A percentile compares a stretch with the other conserved stretches of the same genome.
These are phyloP conservation scores for Tylopilus sp. DNA, from an alignment of 1,284 basidiomycete genomes.

Conservation along the genomic window DNA sequence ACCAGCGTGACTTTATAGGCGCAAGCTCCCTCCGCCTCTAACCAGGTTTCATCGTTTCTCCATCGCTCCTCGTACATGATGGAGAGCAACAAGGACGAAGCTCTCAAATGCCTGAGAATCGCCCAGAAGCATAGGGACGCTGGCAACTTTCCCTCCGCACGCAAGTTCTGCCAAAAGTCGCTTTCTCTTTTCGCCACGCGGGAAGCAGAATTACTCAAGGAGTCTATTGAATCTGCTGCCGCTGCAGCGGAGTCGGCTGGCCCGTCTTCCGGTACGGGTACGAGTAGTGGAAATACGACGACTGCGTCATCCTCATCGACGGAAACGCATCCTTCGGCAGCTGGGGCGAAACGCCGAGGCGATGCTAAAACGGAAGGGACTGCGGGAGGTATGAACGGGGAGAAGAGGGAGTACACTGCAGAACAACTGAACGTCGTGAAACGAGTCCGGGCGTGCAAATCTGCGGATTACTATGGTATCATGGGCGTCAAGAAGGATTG, in stretches of 20 bases:
- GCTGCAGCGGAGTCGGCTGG: conserved; percentile 36
- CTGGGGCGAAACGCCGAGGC: conserved; percentile 58
- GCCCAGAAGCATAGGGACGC: conserved; percentile 71
- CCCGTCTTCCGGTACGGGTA: conserved; percentile 28
- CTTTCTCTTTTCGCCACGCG: conserved; percentile 80
- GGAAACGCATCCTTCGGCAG: conserved; percentile 65
- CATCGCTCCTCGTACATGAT: conserved; percentile 38
- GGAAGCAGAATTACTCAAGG: conserved; percentile 69
- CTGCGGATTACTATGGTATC: conserved; percentile 94
- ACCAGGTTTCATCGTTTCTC: conserved; percentile 6
- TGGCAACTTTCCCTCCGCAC: conserved; percentile 73
- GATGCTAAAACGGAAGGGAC: conserved; percentile 41
- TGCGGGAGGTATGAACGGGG: conserved; percentile 51
- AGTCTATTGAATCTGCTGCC: conserved; percentile 55
- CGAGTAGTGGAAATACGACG: conserved; percentile 31
- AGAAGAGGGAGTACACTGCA: conserved; percentile 82
- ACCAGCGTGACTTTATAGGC: conserved; percentile 14
- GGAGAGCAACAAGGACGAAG: conserved; percentile 91
- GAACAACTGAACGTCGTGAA: conserved; percentile 88
- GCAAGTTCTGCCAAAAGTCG: conserved; percentile 90
- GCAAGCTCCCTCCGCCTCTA: conserved; percentile 1
- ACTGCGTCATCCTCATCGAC: conserved; percentile 45
- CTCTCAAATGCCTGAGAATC: conserved; percentile 73
- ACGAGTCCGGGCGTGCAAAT: conserved; percentile 80
- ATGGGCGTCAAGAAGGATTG: conserved; percentile 81